Percentiles rank a stretch among this genome's conserved stretches.
phyloP scores from a whole-genome alignment of 2,329 filamentous ascomycete species.

The Beauveria brongniartii region DNA sequence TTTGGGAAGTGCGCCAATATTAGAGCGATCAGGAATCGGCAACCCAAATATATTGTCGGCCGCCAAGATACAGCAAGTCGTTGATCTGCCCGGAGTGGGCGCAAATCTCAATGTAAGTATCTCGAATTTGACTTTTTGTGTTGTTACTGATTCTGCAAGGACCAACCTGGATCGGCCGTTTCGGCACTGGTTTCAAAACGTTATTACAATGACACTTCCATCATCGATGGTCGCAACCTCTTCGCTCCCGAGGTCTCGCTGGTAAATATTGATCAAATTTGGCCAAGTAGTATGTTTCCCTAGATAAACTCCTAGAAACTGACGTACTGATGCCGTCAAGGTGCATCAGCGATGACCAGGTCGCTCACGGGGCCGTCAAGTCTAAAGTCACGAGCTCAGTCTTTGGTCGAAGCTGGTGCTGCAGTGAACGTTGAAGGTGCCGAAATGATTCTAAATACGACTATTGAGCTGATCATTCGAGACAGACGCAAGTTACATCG shows the following conservation, averaged over 20 bases:
- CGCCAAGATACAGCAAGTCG: constrained; percentile 37
- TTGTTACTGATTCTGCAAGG: neutral
- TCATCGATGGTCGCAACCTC: constrained; percentile 14
- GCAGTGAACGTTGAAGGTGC: constrained; percentile 17
- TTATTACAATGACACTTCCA: constrained; percentile 16
- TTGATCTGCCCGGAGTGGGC: constrained; percentile 48
- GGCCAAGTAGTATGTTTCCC: constrained; percentile 4
- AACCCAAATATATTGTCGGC: constrained; percentile 35
- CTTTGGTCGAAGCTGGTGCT: constrained; percentile 16
- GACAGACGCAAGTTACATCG: constrained; percentile 7
- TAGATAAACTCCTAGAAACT: neutral
- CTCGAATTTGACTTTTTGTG: neutral
- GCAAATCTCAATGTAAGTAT: constrained; percentile 17
- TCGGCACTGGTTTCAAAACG: constrained; percentile 14
- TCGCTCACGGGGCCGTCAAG: constrained; percentile 3
- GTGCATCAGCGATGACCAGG: neutral
- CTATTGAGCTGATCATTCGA: constrained; percentile 15
- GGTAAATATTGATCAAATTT: constrained; percentile 17
- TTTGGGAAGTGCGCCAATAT: constrained; percentile 23
- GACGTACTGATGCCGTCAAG: neutral
- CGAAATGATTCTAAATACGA: constrained; percentile 15
- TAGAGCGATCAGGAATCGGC: constrained; percentile 49
- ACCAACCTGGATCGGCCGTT: constrained; percentile 16
- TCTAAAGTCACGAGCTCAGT: constrained; percentile 13
- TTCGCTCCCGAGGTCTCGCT: constrained; percentile 18